Evolutionary conservation across 805 yeast genomes (phyloP).

Genomic region (Wickerhamiella brachini): DNA sequence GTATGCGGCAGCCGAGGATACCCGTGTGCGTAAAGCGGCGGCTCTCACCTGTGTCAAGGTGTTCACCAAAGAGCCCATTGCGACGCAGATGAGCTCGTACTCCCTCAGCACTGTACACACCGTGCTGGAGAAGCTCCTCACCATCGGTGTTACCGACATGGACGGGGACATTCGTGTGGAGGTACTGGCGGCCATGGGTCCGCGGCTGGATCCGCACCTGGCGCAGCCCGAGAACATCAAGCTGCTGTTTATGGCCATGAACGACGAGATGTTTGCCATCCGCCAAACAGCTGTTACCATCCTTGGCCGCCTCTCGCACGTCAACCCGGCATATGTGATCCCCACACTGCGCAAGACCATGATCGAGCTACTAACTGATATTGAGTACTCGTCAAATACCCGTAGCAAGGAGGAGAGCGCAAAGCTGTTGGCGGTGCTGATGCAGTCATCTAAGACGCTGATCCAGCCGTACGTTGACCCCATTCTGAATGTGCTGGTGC

Average conservation of each 20-base stretch:
- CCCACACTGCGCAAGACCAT: constrained; percentile 82
- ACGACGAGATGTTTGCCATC: constrained; percentile 79
- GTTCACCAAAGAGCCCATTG: constrained; percentile 68
- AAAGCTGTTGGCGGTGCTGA: constrained; percentile 52
- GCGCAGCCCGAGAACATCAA: constrained; percentile 89
- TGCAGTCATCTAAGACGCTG: constrained; percentile 66
- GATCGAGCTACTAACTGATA: constrained; percentile 69
- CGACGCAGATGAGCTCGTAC: constrained; percentile 66
- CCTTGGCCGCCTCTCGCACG: constrained; percentile 69
- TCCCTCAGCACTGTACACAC: constrained; percentile 74
- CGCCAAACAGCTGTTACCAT: constrained; percentile 64
- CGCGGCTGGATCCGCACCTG: constrained; percentile 75
- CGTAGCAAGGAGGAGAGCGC: constrained; percentile 81
- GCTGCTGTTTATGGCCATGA: constrained; percentile 70
- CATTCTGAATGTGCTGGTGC: constrained; percentile 69
- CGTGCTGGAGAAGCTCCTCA: constrained; percentile 64
- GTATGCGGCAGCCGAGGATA: constrained; percentile 67
- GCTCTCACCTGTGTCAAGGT: constrained; percentile 71
- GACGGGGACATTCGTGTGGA: constrained; percentile 72
- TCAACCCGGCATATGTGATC: constrained; percentile 90
- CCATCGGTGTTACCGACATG: constrained; percentile 81
- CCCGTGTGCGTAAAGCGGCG: constrained; percentile 71
- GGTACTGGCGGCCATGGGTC: constrained; percentile 58
- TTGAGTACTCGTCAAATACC: constrained; percentile 68
- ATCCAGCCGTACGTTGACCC: constrained; percentile 85